A percentile compares a stretch with the other conserved stretches of the same genome.
Evolutionary conservation across 73 alveolate species (phyloP).

Genomic region (Breviolum minutum): DNA sequence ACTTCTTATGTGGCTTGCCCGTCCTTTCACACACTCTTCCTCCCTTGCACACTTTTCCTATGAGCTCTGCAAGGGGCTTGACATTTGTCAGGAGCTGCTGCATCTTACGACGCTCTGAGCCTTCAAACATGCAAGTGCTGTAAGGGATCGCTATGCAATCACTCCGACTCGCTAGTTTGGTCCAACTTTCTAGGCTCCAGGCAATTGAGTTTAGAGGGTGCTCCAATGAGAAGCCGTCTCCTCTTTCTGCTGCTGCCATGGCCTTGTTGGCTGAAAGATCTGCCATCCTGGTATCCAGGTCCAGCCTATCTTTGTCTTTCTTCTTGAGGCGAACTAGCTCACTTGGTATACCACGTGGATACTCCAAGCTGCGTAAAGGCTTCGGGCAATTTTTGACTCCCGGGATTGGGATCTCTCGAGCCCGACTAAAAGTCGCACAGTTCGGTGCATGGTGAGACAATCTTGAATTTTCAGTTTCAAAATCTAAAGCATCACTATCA

Average conservation of each 20-base stretch:
- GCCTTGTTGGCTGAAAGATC: background rate
- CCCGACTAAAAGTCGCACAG: constrained; percentile 32
- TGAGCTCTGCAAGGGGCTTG: background rate
- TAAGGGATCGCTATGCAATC: background rate
- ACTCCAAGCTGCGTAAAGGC: background rate
- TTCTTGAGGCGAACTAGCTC: background rate
- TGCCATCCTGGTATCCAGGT: background rate
- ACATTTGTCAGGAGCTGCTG: background rate
- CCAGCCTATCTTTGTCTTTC: background rate
- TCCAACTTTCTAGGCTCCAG: background rate
- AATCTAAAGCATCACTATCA: background rate
- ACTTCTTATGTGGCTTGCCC: background rate
- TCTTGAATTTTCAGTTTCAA: background rate
- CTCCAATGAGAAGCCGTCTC: background rate
- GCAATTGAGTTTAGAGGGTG: background rate
- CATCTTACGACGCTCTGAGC: background rate
- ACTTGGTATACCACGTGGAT: background rate
- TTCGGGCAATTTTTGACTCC: background rate
- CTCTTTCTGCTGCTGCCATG: background rate
- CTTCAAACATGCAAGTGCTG: background rate
- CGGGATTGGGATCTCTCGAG: constrained; percentile 28
- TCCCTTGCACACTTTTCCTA: background rate
- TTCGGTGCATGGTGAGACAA: constrained; percentile 21
- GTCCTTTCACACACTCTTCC: background rate
- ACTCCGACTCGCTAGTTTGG: background rate